Conservation (phyloP, 192 early-diverging fungal species). For the Mortierella hygrophila region DNA sequence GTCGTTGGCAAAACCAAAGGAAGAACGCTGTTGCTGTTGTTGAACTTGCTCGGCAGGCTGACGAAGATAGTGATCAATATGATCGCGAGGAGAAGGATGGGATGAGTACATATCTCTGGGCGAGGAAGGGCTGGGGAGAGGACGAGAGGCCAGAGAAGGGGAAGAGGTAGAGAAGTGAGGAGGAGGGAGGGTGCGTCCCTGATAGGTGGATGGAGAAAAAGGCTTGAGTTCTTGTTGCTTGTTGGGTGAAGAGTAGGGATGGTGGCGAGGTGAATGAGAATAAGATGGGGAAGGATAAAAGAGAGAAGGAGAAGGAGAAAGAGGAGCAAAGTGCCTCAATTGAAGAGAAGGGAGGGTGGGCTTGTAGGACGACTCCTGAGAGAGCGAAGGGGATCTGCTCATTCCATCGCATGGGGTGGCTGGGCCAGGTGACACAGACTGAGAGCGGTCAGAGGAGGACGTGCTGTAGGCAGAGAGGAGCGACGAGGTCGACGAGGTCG, state of each 20-base stretch:
- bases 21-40: neutral
- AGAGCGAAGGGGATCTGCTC: conserved; percentile 28
- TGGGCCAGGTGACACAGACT: conserved; percentile 39
- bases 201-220: neutral
- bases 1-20: conserved; percentile 2
- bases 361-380: conserved; percentile 24
- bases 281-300: conserved; percentile 2
- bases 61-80: conserved; percentile 18
- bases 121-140: conserved; percentile 22
- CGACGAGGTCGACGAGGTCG: conserved; percentile 35
- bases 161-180: conserved; percentile 2
- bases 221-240: conserved; percentile 23
- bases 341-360: conserved; percentile 12
- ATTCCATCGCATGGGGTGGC: conserved; percentile 32
- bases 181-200: conserved; percentile 10
- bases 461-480: conserved; percentile 16
- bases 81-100: conserved; percentile 7
- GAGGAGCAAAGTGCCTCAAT: conserved; percentile 1
- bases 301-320: conserved; percentile 7
- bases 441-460: conserved; percentile 24
- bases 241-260: conserved; percentile 17
- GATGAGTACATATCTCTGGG: conserved; percentile 11
- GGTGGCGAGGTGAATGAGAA: conserved; percentile 23
- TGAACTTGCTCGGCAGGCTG: conserved; percentile 3
- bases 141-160: neutral